Base-by-base conservation (phyloP, 495 filamentous ascomycete species). In the Xylaria scruposa region DNA sequence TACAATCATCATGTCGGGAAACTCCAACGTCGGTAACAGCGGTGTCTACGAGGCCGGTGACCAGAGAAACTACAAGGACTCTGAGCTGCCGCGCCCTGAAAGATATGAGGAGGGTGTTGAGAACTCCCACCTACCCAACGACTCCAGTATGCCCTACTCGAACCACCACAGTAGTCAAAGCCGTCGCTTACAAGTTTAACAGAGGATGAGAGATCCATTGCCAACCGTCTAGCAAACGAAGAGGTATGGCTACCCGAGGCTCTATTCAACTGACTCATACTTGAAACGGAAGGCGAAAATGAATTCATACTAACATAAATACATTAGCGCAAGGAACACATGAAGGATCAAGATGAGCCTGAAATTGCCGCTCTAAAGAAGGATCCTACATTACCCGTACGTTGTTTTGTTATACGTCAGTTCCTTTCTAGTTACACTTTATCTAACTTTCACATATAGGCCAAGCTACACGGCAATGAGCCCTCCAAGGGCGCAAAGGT, bases 181-280 rank as follows among this genome's bases (percentile, higher is more conserved):
- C 13, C 63, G 51, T 71, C 17, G 26, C 73, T 71, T 54, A 70
- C 47, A 44, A 3, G 3, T 4, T 5, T 24, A 21, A 8, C 67
- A 94, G 91, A 97, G 87, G 93, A 95, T 77, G 81, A 93, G 76
- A 87, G 93, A 74, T 88, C 91, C 38, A 94, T 97, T 74, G 91
- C 90, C 73, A 94, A 94, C 85, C 91, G 89, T 76, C 85, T 94
- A 36, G 91, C 85, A 9, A 86, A 89, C 12, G 90, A 92, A 74
- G 79, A 83, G 83, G 83, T 84, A 73, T 33, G 62, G 56, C 10
- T 9, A 53, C n/a, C 24, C 26, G 12, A 66, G 33, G 29, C 9
- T 46, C 24, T 56, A 60, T 47, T 17, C 5, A 33, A 29, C 29
- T 26, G 21, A 17, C n/a, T 56, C 56, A 33, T 60, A 1, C 4